These are phyloP conservation scores for Kwoniella heveanensis DNA, from an alignment of 768 basidiomycete species.

Conservation along the genomic window DNA sequence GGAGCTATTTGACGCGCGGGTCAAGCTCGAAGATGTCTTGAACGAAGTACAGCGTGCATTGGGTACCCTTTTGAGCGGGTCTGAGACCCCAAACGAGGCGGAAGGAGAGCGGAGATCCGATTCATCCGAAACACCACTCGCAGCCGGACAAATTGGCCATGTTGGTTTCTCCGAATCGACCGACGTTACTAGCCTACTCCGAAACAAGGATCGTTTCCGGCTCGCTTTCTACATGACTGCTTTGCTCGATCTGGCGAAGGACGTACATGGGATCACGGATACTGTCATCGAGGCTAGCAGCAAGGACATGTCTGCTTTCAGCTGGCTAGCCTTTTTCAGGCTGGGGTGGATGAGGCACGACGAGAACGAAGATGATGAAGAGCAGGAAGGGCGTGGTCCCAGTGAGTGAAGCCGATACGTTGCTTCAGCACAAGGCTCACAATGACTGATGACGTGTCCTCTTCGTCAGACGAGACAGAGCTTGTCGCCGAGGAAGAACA, in stretches of 20 bases:
- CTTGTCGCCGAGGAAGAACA: slow-evolving; percentile 17
- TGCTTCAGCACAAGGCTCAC: too few species aligned
- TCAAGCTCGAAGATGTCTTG: slow-evolving; percentile 12
- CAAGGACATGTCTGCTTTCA: slow-evolving; percentile 9
- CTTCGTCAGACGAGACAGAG: slow-evolving; percentile 7
- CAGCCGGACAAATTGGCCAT: background rate
- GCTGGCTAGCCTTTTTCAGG: slow-evolving; percentile 20
- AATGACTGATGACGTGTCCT: background rate
- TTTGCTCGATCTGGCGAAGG: slow-evolving; percentile 41
- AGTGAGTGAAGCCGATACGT: slow-evolving; percentile 6
- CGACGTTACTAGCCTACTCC: slow-evolving; percentile 12
- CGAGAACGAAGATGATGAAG: slow-evolving; percentile 12
- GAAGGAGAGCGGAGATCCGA: background rate
- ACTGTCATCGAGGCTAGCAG: slow-evolving; percentile 8
- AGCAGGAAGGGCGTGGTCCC: background rate
- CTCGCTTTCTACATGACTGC: slow-evolving; percentile 50
- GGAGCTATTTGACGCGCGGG: slow-evolving; percentile 15
- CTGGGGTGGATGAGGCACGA: slow-evolving; percentile 19
- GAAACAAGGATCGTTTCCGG: slow-evolving; percentile 35
- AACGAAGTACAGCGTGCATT: slow-evolving; percentile 11
- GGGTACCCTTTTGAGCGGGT: slow-evolving; percentile 8
- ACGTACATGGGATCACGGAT: slow-evolving; percentile 29
- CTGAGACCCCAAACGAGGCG: background rate
- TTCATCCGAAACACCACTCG: slow-evolving; percentile 8
- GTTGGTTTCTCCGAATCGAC: slow-evolving; percentile 10